These are phyloP conservation scores for Paecilomyces variotii DNA, from an alignment of 2,329 filamentous ascomycete species.

Conservation along the genomic window DNA sequence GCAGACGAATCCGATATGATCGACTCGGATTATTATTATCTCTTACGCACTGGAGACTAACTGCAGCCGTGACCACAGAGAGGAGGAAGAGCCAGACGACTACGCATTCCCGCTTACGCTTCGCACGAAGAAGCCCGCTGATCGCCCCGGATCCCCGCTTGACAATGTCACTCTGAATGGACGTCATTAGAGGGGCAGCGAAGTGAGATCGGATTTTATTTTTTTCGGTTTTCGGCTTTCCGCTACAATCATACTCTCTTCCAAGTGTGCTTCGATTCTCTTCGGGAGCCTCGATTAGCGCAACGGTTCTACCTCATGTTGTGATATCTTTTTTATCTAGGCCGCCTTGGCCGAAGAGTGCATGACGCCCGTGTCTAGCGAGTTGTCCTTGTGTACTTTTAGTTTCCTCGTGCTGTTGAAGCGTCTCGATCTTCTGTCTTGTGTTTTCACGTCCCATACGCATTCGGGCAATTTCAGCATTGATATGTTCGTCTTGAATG, in stretches of 20 bases:
- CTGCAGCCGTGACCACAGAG: conserved; percentile 47
- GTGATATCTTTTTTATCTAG: neutral
- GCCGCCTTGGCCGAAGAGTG: neutral
- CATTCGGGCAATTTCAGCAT: neutral
- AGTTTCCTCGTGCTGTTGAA: neutral
- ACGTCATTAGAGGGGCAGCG: neutral
- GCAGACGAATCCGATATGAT: conserved; percentile 1
- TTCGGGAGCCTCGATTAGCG: neutral
- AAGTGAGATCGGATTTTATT: neutral
- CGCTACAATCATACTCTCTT: neutral
- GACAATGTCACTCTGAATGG: conserved; percentile 28
- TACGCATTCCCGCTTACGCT: conserved; percentile 65
- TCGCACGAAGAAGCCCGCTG: conserved; percentile 37
- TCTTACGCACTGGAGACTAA: neutral
- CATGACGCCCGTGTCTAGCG: neutral
- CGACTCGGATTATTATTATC: neutral
- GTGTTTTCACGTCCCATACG: neutral
- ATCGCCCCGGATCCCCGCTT: conserved; percentile 28
- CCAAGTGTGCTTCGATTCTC: neutral
- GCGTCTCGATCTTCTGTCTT: neutral
- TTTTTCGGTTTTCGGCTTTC: neutral
- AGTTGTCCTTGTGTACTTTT: neutral
- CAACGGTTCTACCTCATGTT: neutral
- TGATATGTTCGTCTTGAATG: neutral
- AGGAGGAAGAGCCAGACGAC: conserved; percentile 85